These are phyloP conservation scores for Candida glaebosa DNA, from an alignment of 805 yeast genomes.

Conservation along the genomic window DNA sequence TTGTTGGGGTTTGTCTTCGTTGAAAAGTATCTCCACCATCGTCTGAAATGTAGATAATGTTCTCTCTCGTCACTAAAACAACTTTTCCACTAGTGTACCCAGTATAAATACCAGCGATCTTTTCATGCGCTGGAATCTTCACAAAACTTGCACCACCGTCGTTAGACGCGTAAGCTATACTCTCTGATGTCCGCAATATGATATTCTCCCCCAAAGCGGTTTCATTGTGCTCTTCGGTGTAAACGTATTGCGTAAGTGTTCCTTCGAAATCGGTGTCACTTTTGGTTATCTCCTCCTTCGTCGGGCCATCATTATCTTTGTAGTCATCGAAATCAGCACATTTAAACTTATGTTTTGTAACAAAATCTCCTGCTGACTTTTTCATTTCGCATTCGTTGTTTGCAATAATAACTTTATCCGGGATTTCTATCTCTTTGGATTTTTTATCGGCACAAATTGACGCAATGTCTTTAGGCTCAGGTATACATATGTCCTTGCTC, in stretches of 20 bases:
- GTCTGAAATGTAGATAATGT: conserved; percentile 52
- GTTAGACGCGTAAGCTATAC: conserved; percentile 56
- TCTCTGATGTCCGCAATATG: conserved; percentile 52
- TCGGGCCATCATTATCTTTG: conserved; percentile 11
- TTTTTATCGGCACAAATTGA: conserved; percentile 22
- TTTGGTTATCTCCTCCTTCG: conserved; percentile 29
- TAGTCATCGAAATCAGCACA: conserved; percentile 29
- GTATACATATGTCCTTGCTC: conserved; percentile 45
- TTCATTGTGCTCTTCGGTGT: conserved; percentile 50
- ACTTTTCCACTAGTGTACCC: conserved; percentile 61
- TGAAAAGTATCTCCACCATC: conserved; percentile 65
- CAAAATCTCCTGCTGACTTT: conserved; percentile 20
- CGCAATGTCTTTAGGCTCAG: conserved; percentile 20
- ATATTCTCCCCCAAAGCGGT: conserved; percentile 38
- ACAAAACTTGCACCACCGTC: conserved; percentile 45
- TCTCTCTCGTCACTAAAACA: conserved; percentile 47
- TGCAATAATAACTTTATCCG: conserved; percentile 40
- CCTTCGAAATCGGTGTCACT: conserved; percentile 48
- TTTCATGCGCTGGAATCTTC: conserved; percentile 27
- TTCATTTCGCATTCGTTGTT: conserved; percentile 44
- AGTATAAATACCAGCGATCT: conserved; percentile 33
- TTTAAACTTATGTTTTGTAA: conserved; percentile 24
- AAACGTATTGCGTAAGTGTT: conserved; percentile 51
- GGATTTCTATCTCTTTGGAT: conserved; percentile 20
- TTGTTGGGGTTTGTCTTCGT: conserved; percentile 47